These are phyloP conservation scores for Suillus tomentosus DNA, from an alignment of 768 basidiomycete genomes.

Conservation along the genomic window DNA sequence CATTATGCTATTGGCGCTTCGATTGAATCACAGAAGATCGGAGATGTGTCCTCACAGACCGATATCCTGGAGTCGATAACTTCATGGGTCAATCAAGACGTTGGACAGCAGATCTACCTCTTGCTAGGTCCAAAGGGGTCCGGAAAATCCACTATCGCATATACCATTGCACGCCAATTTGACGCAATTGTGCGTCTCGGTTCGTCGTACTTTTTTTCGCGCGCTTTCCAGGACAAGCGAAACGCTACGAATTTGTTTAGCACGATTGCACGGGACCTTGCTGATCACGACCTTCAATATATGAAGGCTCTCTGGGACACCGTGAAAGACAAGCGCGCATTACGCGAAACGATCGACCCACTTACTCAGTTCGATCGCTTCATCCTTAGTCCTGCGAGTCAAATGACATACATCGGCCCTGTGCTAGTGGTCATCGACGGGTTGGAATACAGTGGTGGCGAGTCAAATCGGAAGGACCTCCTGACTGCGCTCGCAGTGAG, in stretches of 20 bases:
- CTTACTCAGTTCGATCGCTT: slow-evolving; percentile 32
- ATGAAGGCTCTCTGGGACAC: slow-evolving; percentile 18
- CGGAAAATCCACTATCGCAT: slow-evolving; percentile 36
- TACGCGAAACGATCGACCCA: slow-evolving; percentile 21
- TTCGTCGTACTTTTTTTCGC: slow-evolving; percentile 34
- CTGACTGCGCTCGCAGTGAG: slow-evolving; percentile 22
- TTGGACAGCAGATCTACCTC: slow-evolving; percentile 24
- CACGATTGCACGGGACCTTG: slow-evolving; percentile 36
- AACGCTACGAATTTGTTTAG: slow-evolving; percentile 32
- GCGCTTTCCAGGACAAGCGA: slow-evolving; percentile 15
- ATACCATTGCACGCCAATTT: slow-evolving; percentile 30
- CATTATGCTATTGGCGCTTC: slow-evolving; percentile 24
- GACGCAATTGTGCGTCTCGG: slow-evolving; percentile 31
- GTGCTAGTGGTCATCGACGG: slow-evolving; percentile 39
- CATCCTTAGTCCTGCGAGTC: slow-evolving; percentile 27
- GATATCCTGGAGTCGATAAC: slow-evolving; percentile 21
- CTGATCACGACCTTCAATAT: slow-evolving; percentile 33
- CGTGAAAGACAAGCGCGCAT: slow-evolving; percentile 25
- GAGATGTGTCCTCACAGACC: slow-evolving; percentile 14
- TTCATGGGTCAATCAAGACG: slow-evolving; percentile 20
- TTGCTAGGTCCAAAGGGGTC: slow-evolving; percentile 32
- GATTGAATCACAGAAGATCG: slow-evolving; percentile 21
- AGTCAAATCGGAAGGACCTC: slow-evolving; percentile 20
- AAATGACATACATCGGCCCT: slow-evolving; percentile 30
- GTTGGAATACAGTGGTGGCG: slow-evolving; percentile 32